These are phyloP conservation scores for Epichloe baconii DNA, from an alignment of 2,329 filamentous ascomycete species.

Conservation along the genomic window DNA sequence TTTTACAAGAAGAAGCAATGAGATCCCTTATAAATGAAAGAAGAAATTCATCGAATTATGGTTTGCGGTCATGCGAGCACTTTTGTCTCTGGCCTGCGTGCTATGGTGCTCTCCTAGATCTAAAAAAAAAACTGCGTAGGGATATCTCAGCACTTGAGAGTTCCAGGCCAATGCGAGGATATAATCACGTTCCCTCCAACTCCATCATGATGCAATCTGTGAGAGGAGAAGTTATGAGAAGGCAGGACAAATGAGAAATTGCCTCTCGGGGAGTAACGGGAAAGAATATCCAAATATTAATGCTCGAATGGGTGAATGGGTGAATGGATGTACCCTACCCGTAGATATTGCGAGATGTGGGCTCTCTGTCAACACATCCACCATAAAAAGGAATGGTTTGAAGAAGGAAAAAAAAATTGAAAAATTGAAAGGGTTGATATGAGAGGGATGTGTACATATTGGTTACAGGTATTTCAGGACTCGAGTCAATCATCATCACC, in stretches of 20 bases:
- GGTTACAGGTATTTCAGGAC: neutral
- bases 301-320: neutral
- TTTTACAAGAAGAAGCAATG: neutral
- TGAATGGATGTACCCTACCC: neutral
- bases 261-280: neutral
- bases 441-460: neutral
- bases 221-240: neutral
- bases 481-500: constrained; percentile 25
- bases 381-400: neutral
- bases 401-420: neutral
- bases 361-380: neutral
- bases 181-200: neutral
- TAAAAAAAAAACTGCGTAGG: neutral
- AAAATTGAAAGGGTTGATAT: neutral
- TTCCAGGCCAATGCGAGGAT: neutral
- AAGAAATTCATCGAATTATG: neutral
- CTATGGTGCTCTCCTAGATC: neutral
- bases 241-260: neutral
- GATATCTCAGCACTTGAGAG: constrained; percentile 2
- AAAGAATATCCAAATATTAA: neutral
- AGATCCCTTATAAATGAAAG: neutral
- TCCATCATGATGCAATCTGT: neutral
- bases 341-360: neutral
- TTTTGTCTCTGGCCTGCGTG: neutral
- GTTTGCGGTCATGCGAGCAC: neutral